These are phyloP conservation scores for Trifolium fragiferum DNA, from an alignment of 306 rosid species.

Conservation along the genomic window DNA sequence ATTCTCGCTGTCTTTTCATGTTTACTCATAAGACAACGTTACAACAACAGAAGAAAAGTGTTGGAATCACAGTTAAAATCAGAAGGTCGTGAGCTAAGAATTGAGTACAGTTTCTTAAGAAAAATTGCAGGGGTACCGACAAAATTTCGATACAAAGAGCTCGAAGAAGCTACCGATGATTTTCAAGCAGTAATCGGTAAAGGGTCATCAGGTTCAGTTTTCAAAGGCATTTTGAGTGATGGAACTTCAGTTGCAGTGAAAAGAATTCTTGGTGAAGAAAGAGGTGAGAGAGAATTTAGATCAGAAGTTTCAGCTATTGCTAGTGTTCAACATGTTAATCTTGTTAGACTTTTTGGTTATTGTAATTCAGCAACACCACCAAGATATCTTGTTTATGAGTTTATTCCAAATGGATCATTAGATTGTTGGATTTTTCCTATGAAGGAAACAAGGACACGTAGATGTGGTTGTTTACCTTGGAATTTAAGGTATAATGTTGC, in stretches of 20 bases:
- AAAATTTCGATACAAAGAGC: constrained; percentile 72
- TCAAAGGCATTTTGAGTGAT: constrained; percentile 78
- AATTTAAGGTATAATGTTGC: constrained; percentile 68
- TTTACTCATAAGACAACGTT: constrained; percentile 57
- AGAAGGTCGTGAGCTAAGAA: constrained; percentile 84
- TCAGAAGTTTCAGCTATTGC: constrained; percentile 95
- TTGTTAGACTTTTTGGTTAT: constrained; percentile 75
- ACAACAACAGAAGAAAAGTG: constrained; percentile 51
- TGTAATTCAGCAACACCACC: constrained; percentile 61
- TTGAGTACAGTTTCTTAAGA: constrained; percentile 86
- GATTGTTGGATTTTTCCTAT: constrained; percentile 80
- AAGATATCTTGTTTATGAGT: constrained; percentile 77
- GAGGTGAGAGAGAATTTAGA: constrained; percentile 76
- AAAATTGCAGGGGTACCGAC: constrained; percentile 89
- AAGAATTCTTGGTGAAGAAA: constrained; percentile 60
- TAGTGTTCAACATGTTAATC: constrained; percentile 81
- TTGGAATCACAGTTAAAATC: constrained; percentile 59
- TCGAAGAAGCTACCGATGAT: constrained; percentile 80
- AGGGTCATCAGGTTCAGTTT: constrained; percentile 83
- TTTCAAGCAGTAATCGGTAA: constrained; percentile 65
- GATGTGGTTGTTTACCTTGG: constrained; percentile 78
- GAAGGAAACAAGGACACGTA: constrained; percentile 21
- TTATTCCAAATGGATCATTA: constrained; percentile 74
- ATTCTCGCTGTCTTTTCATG: constrained; percentile 65
- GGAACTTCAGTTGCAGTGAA: constrained; percentile 88